These are phyloP conservation scores for Schoenoplectus triqueter DNA, from an alignment of 202 grass and related monocot genomes.

Conservation along the genomic window DNA sequence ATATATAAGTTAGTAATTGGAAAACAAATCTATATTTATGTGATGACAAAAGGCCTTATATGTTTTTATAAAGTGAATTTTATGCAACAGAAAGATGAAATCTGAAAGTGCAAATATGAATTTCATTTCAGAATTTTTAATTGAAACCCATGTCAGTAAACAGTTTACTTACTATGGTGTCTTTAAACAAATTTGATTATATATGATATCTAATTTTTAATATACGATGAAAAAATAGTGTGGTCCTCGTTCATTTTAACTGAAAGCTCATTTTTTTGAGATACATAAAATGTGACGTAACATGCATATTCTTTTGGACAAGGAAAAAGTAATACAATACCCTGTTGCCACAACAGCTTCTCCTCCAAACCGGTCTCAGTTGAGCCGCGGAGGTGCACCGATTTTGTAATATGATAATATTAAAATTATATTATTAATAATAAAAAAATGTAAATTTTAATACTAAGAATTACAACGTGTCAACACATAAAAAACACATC, in stretches of 20 bases:
- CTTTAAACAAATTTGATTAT: not conserved
- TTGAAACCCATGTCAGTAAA: not conserved
- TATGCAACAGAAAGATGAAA: not conserved
- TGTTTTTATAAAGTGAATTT: not conserved
- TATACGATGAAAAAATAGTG: not conserved
- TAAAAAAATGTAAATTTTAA: too few species aligned
- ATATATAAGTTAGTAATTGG: too few species aligned
- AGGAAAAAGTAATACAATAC: not conserved
- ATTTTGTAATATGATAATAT: too few species aligned
- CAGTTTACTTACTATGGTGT: not conserved
- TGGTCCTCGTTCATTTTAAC: not conserved
- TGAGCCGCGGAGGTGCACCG: not conserved
- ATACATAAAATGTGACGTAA: not conserved
- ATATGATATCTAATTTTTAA: not conserved
- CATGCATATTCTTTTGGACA: not conserved
- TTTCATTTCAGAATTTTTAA: not conserved
- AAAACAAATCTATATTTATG: not conserved
- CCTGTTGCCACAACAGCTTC: conserved; percentile 4
- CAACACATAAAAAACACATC: too few species aligned
- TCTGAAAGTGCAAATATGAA: not conserved
- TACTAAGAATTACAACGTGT: too few species aligned
- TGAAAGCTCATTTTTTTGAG: not conserved
- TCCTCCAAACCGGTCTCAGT: conserved; percentile 18
- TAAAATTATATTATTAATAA: too few species aligned
- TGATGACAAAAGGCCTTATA: not conserved